Evolutionary conservation across 352 stramenopile species (phyloP).

Genomic region (Thalassiosira livingstoniorum): DNA sequence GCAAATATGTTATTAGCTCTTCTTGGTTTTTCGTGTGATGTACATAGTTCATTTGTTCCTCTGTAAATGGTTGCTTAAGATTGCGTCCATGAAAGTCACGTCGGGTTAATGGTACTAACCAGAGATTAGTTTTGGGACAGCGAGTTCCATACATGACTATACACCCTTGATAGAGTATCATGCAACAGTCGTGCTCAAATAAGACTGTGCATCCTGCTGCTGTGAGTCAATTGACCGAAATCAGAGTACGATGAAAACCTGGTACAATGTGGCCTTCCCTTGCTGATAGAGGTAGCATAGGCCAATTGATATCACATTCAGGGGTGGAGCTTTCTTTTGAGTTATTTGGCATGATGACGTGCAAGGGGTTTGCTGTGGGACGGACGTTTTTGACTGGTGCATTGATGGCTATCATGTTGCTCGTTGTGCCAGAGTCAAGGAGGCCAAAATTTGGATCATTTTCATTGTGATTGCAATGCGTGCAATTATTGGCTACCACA

Average conservation of each 20-base stretch:
- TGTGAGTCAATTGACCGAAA: too few relatives aligned
- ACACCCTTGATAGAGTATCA: not conserved
- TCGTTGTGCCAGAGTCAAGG: too few relatives aligned
- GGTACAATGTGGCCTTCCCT: not conserved
- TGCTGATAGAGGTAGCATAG: not conserved
- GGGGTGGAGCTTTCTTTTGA: not conserved
- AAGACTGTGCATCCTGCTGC: not conserved
- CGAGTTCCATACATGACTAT: not conserved
- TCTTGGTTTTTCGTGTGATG: not conserved
- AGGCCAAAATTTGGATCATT: too few relatives aligned
- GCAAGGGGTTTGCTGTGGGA: not conserved
- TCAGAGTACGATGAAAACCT: not conserved
- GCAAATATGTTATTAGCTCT: constrained; percentile 3
- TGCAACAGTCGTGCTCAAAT: not conserved
- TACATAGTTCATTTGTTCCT: not conserved
- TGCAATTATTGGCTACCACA: too few relatives aligned
- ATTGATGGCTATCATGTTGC: not conserved
- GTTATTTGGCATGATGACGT: not conserved
- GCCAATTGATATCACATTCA: not conserved
- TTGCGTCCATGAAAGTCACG: not conserved
- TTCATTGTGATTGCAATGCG: too few relatives aligned
- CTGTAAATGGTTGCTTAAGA: not conserved
- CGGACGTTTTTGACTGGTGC: not conserved
- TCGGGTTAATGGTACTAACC: not conserved
- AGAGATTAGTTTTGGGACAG: not conserved